Conservation (phyloP, 2,329 filamentous ascomycete species). For the Microdochium nivale region DNA sequence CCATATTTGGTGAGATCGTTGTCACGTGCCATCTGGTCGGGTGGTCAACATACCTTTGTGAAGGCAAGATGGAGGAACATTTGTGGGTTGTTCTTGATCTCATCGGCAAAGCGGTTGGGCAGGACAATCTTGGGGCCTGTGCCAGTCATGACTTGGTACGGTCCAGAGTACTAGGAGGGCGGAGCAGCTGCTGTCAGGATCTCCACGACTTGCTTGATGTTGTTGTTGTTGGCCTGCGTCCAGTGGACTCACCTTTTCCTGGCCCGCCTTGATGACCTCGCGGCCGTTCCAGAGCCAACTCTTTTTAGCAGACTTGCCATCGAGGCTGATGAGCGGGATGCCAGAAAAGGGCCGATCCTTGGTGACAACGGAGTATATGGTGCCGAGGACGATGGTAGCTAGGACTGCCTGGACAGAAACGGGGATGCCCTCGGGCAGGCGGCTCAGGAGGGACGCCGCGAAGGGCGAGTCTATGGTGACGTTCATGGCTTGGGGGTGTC, state of each 20-base stretch:
- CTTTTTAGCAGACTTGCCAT: constrained; percentile 16
- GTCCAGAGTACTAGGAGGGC: constrained; percentile 15
- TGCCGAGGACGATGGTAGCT: constrained; percentile 15
- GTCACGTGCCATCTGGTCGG: too few relatives aligned
- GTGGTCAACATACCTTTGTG: constrained; percentile 14
- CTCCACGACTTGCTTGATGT: constrained; percentile 5
- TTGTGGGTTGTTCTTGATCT: constrained; percentile 22
- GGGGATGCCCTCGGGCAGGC: constrained; percentile 18
- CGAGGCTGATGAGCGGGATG: constrained; percentile 16
- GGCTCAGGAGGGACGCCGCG: neutral
- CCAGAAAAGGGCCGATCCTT: constrained; percentile 14
- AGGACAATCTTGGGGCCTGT: constrained; percentile 22
- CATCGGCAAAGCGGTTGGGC: constrained; percentile 22
- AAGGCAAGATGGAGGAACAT: constrained; percentile 24
- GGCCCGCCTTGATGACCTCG: constrained; percentile 11
- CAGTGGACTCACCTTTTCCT: neutral
- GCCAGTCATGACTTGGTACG: constrained; percentile 22
- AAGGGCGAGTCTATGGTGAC: neutral
- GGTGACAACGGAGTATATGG: constrained; percentile 16
- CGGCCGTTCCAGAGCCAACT: constrained; percentile 16
- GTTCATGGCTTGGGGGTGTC: neutral
- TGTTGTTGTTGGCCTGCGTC: neutral
- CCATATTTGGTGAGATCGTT: neutral
- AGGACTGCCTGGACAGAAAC: constrained; percentile 16
- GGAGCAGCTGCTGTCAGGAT: neutral